Evolutionary conservation across 2,329 filamentous ascomycete genomes (phyloP).

Genomic region (Boeremia exigua): DNA sequence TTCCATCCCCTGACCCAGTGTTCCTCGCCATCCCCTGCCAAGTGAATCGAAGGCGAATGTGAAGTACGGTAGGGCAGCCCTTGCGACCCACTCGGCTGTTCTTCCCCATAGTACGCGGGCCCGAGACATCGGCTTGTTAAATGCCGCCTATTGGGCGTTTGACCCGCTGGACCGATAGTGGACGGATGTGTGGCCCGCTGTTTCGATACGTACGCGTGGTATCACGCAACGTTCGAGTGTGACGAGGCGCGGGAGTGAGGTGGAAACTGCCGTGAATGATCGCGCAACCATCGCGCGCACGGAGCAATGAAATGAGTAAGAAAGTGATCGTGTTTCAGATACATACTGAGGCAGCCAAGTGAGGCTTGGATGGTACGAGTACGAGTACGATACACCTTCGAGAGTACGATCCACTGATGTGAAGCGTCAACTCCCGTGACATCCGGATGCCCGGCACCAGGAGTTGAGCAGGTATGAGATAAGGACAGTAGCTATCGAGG

Average conservation of each 20-base stretch:
- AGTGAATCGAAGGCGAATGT: neutral
- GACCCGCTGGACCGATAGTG: neutral
- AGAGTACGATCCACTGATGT: too few relatives aligned
- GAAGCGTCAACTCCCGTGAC: neutral
- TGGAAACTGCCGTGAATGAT: neutral
- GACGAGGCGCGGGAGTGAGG: conserved; percentile 5
- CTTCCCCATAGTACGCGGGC: conserved; percentile 5
- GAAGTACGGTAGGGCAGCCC: neutral
- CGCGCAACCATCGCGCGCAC: neutral
- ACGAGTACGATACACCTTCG: neutral
- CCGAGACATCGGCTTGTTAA: neutral
- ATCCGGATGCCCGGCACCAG: neutral
- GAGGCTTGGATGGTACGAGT: neutral
- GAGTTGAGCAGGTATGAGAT: neutral
- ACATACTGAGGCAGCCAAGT: neutral
- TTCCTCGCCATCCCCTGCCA: neutral
- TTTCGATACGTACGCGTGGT: neutral
- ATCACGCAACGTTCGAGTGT: neutral
- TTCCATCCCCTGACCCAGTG: conserved; percentile 4
- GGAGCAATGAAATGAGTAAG: neutral
- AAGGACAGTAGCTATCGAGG: neutral
- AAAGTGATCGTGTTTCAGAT: neutral
- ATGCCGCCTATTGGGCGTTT: neutral
- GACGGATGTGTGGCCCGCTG: neutral
- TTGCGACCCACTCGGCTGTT: conserved; percentile 3